Conservation (phyloP, 371 early-diverging fungal genomes). For the Mucor circinelloides region DNA sequence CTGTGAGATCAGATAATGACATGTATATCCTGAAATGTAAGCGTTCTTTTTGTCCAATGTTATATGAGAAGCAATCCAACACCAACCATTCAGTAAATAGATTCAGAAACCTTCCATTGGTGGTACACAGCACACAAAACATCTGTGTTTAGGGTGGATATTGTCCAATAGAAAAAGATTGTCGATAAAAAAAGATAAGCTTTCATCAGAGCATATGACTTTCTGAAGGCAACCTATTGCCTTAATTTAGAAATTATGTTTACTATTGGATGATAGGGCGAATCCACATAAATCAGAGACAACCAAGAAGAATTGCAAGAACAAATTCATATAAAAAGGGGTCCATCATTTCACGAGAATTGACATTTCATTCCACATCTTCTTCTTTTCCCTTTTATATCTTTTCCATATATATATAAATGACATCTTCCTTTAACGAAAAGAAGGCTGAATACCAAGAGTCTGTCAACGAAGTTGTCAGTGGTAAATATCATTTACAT, state of each 20-base stretch:
- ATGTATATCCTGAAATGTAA: background rate
- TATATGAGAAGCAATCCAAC: background rate
- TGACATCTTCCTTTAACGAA: conserved; percentile 11
- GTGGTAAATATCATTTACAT: conserved; percentile 4
- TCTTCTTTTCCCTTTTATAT: background rate
- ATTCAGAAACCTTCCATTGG: background rate
- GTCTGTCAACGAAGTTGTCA: conserved; percentile 11
- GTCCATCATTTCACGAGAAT: background rate
- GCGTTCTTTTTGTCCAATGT: background rate
- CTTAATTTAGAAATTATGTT: conserved; percentile 4
- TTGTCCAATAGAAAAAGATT: conserved; percentile 4
- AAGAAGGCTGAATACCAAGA: conserved; percentile 16
- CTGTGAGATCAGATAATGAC: background rate
- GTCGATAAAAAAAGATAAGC: conserved; percentile 8
- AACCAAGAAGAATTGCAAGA: background rate
- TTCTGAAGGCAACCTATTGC: background rate
- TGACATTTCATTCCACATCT: background rate
- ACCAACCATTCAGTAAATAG: background rate
- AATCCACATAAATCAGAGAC: background rate
- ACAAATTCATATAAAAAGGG: conserved; percentile 3
- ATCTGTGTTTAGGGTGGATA: background rate
- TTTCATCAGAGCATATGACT: conserved; percentile 18
- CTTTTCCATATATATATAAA: background rate
- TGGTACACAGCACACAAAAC: conserved; percentile 1
- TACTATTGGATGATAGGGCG: conserved; percentile 12